Evolutionary conservation across 441 rosid genomes (phyloP).

Genomic region (Bruguiera hainesii): DNA sequence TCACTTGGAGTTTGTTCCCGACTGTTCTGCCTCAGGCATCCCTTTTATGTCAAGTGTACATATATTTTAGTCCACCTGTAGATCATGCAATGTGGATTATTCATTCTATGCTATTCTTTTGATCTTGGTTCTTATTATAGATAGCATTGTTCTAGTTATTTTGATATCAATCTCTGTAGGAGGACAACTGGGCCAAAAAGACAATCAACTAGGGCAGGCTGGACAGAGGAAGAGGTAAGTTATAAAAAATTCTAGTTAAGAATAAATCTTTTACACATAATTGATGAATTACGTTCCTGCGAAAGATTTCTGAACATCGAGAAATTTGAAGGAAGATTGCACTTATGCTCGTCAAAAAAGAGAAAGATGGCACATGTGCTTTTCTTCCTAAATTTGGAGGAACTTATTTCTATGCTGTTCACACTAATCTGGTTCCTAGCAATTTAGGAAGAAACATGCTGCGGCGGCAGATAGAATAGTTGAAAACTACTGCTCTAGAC

Average conservation of each 20-base stretch:
- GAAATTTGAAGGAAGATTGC: neutral
- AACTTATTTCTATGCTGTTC: neutral
- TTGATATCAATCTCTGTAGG: constrained; percentile 20
- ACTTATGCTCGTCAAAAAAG: no score
- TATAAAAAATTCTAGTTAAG: neutral
- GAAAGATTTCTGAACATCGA: no score
- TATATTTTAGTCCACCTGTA: no score
- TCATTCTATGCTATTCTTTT: neutral
- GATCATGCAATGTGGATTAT: neutral
- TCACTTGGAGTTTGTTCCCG: no score
- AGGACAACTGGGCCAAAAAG: constrained; percentile 40
- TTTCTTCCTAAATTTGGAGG: neutral
- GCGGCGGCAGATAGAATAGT: neutral
- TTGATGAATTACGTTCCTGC: neutral
- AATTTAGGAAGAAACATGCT: neutral
- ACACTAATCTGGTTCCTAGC: neutral
- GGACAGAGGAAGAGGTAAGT: constrained; percentile 54
- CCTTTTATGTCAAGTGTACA: no score
- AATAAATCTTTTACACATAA: neutral
- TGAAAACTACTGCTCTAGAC: no score
- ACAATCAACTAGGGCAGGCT: constrained; percentile 39
- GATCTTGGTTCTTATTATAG: neutral
- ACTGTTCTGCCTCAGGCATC: neutral
- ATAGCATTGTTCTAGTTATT: neutral
- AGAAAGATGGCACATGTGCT: neutral